Base-by-base conservation (phyloP, 2,329 filamentous ascomycete genomes). In the Curvularia eragrostidis region DNA sequence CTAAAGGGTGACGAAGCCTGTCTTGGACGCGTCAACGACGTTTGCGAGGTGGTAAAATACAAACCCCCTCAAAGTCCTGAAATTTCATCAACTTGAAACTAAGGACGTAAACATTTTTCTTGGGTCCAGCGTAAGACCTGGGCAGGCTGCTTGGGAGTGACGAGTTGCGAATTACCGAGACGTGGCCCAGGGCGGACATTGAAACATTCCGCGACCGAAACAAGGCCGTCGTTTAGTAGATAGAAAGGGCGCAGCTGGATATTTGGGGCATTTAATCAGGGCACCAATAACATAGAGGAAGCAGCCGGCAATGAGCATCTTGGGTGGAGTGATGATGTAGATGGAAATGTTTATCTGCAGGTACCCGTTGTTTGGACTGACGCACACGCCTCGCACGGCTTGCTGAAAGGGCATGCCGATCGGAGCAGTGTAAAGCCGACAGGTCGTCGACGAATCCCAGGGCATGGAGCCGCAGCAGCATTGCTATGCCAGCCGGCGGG, bases 161-260 rank as follows among this genome's bases (percentile, higher is more conserved):
- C 28, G 44, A 39, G 10, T 41, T 23, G 32, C 32, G 32, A 34
- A 34, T 34, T 34, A 34, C 32, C 32, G 32, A 34, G 4, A 30
- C 28, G 8, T n/a, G 4, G 6, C 34, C 34, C 34, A 8, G 15
- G 34, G 54, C 48, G 54, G 54, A 43, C 50, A 23, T 48, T 53
- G 43, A 54, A 57, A 57, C 54, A 39, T 21, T 38, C 38, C 23
- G n/a, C 8, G 50, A 30, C 30, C 39, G 43, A 53, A 54, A 54
- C 48, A 43, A 26, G 18, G 9, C 21, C 42, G 43, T 15, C 34
- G 18, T 53, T 24, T 42, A 42, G 21, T 10, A 15, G 19, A 10
- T 21, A 21, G 10, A 23, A 23, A 41, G 19, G 18, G 13, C 21
- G 23, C 8, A 41, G 9, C 8, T 13, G 38, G n/a, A 12, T 41